A percentile compares a stretch with the other conserved stretches of the same genome.
Evolutionary conservation across 139 green algal genomes (phyloP).

Genomic region (Medakamo hakoo): DNA sequence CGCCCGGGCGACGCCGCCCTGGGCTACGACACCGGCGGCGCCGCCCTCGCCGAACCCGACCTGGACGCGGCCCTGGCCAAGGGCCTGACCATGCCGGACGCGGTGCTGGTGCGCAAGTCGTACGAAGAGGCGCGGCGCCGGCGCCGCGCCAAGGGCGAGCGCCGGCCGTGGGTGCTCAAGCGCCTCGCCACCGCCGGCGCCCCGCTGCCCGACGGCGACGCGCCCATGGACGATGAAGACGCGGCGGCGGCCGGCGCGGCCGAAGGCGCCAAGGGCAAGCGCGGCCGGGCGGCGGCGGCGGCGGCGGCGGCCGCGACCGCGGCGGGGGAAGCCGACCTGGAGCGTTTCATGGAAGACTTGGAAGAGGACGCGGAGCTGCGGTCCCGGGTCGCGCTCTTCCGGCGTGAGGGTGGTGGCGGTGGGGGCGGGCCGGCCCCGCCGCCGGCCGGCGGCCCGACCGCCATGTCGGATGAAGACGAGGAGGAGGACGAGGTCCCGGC

Average conservation of each 20-base stretch:
- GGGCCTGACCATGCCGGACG: conserved; percentile 59
- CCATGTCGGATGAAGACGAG: conserved; percentile 30
- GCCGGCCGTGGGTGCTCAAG: conserved; percentile 61
- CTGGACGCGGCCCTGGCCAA: conserved; percentile 48
- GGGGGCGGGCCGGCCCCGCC: neutral
- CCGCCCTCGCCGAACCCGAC: conserved; percentile 60
- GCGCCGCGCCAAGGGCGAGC: conserved; percentile 23
- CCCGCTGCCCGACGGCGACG: too few species aligned
- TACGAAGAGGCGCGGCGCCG: conserved; percentile 72
- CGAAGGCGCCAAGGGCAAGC: neutral
- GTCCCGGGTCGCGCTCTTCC: conserved; percentile 31
- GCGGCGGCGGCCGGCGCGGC: conserved; percentile 1
- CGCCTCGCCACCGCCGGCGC: conserved; percentile 50
- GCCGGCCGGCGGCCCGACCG: conserved; percentile 1
- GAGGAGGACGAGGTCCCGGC: conserved; percentile 29
- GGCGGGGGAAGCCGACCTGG: conserved; percentile 39
- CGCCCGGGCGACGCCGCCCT: conserved; percentile 69
- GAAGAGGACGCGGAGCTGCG: conserved; percentile 70
- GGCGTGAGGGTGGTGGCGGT: conserved; percentile 14
- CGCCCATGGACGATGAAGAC: too few species aligned
- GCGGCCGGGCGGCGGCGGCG: neutral
- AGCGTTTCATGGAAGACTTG: conserved; percentile 75
- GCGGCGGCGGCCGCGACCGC: conserved; percentile 11
- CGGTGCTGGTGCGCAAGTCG: conserved; percentile 79
- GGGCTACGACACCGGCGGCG: conserved; percentile 69